phyloP scores from a whole-genome alignment of 23 red algal species.

The Gracilaria domingensis region DNA sequence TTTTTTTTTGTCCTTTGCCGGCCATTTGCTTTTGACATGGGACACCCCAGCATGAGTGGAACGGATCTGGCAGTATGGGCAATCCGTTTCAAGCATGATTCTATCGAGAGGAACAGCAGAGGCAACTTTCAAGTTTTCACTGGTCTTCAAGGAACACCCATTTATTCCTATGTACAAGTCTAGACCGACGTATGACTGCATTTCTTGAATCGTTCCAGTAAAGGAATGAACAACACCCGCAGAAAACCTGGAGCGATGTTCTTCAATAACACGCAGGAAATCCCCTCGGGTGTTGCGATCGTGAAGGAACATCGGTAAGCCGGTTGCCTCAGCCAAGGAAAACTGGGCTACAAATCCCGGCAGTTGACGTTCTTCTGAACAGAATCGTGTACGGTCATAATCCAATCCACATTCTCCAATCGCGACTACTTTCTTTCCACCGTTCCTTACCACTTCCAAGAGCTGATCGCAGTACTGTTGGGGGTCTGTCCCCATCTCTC shows the following conservation, averaged over 20 bases:
- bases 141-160: constrained; percentile 95
- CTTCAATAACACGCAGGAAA: constrained; percentile 61
- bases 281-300: constrained; percentile 86
- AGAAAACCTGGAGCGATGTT: constrained; percentile 63
- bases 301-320: constrained; percentile 94
- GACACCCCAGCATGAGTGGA: constrained; percentile 83
- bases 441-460: constrained; percentile 35
- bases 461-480: constrained; percentile 58
- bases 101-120: constrained; percentile 85
- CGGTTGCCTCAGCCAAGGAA: constrained; percentile 70
- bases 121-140: constrained; percentile 84
- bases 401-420: constrained; percentile 98
- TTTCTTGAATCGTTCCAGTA: constrained; percentile 86
- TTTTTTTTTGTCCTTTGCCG: constrained; percentile 92
- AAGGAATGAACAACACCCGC: constrained; percentile 95
- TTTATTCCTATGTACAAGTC: constrained; percentile 95
- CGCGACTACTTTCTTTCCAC: constrained; percentile 79
- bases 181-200: constrained; percentile 66
- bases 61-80: constrained; percentile 94
- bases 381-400: constrained; percentile 89
- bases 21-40: constrained; percentile 71
- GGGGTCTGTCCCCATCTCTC: constrained; percentile 50
- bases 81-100: constrained; percentile 96
- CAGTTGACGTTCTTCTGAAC: constrained; percentile 70
- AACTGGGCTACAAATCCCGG: constrained; percentile 87